Conservation (phyloP, 352 stramenopile species). For the Stramenopiles sp. region DNA sequence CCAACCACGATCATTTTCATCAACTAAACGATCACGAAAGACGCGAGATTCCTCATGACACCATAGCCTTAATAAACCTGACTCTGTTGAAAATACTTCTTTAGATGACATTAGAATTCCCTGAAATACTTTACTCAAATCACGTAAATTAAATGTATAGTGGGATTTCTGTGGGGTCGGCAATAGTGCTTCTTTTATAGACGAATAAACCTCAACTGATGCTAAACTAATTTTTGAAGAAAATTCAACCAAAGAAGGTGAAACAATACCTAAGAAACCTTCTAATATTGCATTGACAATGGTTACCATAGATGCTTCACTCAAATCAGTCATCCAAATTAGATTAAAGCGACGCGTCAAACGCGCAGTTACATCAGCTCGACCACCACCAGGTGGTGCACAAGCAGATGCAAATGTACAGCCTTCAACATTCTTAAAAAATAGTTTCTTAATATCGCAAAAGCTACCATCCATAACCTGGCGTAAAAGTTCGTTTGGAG, state of each 20-base stretch:
- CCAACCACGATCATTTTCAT: slow-evolving; percentile 34
- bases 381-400: slow-evolving; percentile 41
- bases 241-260: slow-evolving; percentile 29
- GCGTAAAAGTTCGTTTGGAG: slow-evolving; percentile 46
- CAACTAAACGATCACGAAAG: slow-evolving; percentile 51
- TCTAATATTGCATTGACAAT: slow-evolving; percentile 53
- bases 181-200: slow-evolving; percentile 47
- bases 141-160: slow-evolving; percentile 67
- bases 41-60: slow-evolving; percentile 52
- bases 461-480: slow-evolving; percentile 49
- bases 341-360: slow-evolving; percentile 66
- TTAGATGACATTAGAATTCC: slow-evolving; percentile 45
- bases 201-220: slow-evolving; percentile 64
- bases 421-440: slow-evolving; percentile 72
- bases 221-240: slow-evolving; percentile 36
- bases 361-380: slow-evolving; percentile 46
- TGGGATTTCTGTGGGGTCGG: slow-evolving; percentile 50
- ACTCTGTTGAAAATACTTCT: slow-evolving; percentile 11
- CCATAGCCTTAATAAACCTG: slow-evolving; percentile 35
- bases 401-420: slow-evolving; percentile 51
- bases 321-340: slow-evolving; percentile 26
- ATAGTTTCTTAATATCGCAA: slow-evolving; percentile 54
- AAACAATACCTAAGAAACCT: slow-evolving; percentile 22
- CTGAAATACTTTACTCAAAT: slow-evolving; percentile 62
- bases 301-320: slow-evolving; percentile 24